Percentiles rank a stretch among this genome's conserved stretches.
phyloP scores from a whole-genome alignment of 2,329 filamentous ascomycete species.

The Calonectria leucothoes region DNA sequence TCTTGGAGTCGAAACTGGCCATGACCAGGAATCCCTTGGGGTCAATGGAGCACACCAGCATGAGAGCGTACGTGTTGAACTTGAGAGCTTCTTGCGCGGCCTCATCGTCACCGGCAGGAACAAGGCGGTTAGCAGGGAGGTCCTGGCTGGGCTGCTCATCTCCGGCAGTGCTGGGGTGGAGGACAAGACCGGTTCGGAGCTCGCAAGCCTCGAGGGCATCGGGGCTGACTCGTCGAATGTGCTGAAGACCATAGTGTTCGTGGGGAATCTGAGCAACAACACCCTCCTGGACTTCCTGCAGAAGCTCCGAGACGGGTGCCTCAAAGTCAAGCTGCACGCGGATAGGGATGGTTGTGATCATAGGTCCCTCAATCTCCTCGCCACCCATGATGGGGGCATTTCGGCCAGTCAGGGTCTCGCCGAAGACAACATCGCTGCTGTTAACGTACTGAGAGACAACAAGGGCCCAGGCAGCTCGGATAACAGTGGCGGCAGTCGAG shows the following conservation, averaged over 20 bases:
- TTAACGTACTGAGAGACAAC: conserved; percentile 65
- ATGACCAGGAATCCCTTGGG: conserved; percentile 67
- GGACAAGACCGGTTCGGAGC: conserved; percentile 65
- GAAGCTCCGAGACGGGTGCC: conserved; percentile 59
- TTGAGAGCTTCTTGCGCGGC: conserved; percentile 50
- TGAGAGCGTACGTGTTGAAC: conserved; percentile 71
- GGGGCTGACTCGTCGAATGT: conserved; percentile 66
- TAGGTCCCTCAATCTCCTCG: conserved; percentile 67
- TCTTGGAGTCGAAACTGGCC: conserved; percentile 72
- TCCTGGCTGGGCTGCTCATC: conserved; percentile 39
- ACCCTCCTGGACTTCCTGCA: conserved; percentile 67
- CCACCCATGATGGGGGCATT: conserved; percentile 59
- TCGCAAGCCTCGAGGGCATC: conserved; percentile 62
- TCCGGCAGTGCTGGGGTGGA: conserved; percentile 52
- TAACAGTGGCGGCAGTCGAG: conserved; percentile 65
- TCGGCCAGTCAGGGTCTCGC: conserved; percentile 69
- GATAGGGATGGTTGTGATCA: conserved; percentile 71
- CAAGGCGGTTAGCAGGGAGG: conserved; percentile 61
- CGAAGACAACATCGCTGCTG: conserved; percentile 66
- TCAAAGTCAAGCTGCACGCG: conserved; percentile 59
- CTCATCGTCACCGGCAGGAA: conserved; percentile 61
- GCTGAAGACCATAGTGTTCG: conserved; percentile 71
- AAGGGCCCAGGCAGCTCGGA: conserved; percentile 70
- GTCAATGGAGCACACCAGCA: conserved; percentile 71
- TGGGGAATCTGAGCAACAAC: conserved; percentile 70